Conservation (phyloP, 192 early-diverging fungal species). For the Coemansia sp. region DNA sequence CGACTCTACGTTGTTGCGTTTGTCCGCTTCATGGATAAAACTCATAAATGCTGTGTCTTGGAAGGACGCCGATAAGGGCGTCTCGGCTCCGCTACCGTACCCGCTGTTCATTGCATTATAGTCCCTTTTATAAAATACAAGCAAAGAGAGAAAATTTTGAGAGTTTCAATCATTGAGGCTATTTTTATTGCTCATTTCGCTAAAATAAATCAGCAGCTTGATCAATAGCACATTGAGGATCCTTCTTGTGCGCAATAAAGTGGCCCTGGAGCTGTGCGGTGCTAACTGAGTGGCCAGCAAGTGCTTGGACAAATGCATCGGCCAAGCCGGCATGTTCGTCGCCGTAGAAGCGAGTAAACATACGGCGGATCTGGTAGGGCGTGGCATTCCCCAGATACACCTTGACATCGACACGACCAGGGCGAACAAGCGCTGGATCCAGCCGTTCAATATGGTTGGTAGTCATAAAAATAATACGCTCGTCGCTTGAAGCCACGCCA, state of each 20-base stretch:
- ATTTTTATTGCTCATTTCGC: not conserved
- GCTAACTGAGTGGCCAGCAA: conserved; percentile 61
- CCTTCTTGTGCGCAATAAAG: conserved; percentile 85
- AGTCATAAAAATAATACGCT: conserved; percentile 88
- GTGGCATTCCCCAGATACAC: conserved; percentile 74
- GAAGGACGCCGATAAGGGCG: conserved; percentile 31
- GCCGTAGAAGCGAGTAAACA: conserved; percentile 82
- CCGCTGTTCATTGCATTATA: conserved; percentile 42
- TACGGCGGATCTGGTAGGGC: conserved; percentile 60
- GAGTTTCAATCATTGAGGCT: conserved; percentile 4
- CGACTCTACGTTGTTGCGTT: conserved; percentile 7
- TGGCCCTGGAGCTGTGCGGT: conserved; percentile 93
- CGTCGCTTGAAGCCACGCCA: conserved; percentile 82
- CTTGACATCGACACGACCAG: conserved; percentile 76
- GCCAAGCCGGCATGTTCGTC: conserved; percentile 58
- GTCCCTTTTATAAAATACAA: not conserved
- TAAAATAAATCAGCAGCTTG: conserved; percentile 12
- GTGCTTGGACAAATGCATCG: conserved; percentile 63
- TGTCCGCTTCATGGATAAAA: conserved; percentile 23
- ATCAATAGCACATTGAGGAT: conserved; percentile 67
- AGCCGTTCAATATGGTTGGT: conserved; percentile 80
- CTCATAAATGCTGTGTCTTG: conserved; percentile 28
- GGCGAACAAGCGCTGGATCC: conserved; percentile 76
- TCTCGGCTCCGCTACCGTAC: conserved; percentile 15
- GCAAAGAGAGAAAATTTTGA: not conserved